phyloP scores from a whole-genome alignment of 2,329 filamentous ascomycete species.

The Epichloe elymi region DNA sequence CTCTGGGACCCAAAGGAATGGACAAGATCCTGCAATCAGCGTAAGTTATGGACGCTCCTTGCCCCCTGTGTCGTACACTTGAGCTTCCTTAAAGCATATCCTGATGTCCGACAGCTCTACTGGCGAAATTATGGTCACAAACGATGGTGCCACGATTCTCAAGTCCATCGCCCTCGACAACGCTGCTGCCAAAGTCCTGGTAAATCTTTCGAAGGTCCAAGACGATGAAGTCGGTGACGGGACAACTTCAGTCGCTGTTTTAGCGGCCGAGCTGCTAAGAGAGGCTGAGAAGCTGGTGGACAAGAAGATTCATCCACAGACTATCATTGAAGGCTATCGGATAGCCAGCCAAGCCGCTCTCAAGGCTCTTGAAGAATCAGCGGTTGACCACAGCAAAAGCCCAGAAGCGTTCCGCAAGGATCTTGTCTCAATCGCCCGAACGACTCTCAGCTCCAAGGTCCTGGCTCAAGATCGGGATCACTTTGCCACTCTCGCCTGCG shows the following conservation, averaged over 20 bases:
- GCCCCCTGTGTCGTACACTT: neutral
- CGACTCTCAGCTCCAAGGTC: conserved; percentile 94
- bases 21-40: conserved; percentile 96
- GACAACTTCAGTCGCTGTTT: conserved; percentile 92
- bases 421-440: conserved; percentile 78
- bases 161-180: conserved; percentile 98
- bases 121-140: conserved; percentile 94
- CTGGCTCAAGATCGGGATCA: conserved; percentile 86
- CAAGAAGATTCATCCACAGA: conserved; percentile 98
- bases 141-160: conserved; percentile 95
- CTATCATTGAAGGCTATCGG: conserved; percentile 96
- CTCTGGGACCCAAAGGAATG: conserved; percentile 94
- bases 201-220: conserved; percentile 99
- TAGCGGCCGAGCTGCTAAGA: conserved; percentile 86
- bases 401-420: conserved; percentile 78
- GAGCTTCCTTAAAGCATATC: conserved; percentile 3
- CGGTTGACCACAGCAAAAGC: conserved; percentile 81
- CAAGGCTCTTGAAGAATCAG: conserved; percentile 66
- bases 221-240: conserved; percentile 98
- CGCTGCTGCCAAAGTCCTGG: conserved; percentile 91
- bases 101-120: conserved; percentile 52
- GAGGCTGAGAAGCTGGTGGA: conserved; percentile 96
- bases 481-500: conserved; percentile 78
- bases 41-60: conserved; percentile 37
- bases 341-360: conserved; percentile 90